Percentiles rank a stretch among this genome's conserved stretches.
These are phyloP conservation scores for Candida tibetensis DNA, from an alignment of 805 yeast species.

Conservation along the genomic window DNA sequence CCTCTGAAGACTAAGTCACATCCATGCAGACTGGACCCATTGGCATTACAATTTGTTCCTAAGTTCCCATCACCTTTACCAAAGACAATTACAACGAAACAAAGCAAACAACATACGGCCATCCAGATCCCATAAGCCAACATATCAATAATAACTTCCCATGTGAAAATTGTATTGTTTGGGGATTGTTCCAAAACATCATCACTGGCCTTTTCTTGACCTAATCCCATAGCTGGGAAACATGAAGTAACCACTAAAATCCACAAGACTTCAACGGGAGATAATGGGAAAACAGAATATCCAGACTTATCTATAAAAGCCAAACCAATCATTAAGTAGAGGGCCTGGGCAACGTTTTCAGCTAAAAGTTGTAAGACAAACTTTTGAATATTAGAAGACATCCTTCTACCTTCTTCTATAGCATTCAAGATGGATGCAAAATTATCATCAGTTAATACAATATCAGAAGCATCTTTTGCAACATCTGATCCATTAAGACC, in stretches of 20 bases:
- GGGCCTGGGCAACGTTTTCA: conserved; percentile 63
- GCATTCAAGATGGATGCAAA: conserved; percentile 78
- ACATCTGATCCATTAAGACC: conserved; percentile 77
- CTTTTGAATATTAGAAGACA: conserved; percentile 76
- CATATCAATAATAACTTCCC: conserved; percentile 69
- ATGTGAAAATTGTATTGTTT: conserved; percentile 60
- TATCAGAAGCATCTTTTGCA: conserved; percentile 81
- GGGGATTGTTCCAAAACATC: conserved; percentile 67
- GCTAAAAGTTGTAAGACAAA: conserved; percentile 72
- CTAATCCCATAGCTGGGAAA: conserved; percentile 83
- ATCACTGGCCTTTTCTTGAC: conserved; percentile 62
- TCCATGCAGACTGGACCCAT: conserved; percentile 26
- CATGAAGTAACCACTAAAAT: conserved; percentile 75
- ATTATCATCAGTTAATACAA: conserved; percentile 67
- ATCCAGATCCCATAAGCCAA: conserved; percentile 68
- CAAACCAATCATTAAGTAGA: conserved; percentile 67
- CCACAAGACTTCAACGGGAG: conserved; percentile 78
- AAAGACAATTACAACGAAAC: conserved; percentile 65
- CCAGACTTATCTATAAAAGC: conserved; percentile 63
- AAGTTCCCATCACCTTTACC: conserved; percentile 64
- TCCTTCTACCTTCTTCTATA: conserved; percentile 76
- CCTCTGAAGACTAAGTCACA: conserved; percentile 71
- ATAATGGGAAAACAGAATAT: conserved; percentile 75
- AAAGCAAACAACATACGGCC: conserved; percentile 66
- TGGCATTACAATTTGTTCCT: conserved; percentile 62